Conservation (phyloP, 2,329 filamentous ascomycete species). For the Sarocladiaceae sp. region DNA sequence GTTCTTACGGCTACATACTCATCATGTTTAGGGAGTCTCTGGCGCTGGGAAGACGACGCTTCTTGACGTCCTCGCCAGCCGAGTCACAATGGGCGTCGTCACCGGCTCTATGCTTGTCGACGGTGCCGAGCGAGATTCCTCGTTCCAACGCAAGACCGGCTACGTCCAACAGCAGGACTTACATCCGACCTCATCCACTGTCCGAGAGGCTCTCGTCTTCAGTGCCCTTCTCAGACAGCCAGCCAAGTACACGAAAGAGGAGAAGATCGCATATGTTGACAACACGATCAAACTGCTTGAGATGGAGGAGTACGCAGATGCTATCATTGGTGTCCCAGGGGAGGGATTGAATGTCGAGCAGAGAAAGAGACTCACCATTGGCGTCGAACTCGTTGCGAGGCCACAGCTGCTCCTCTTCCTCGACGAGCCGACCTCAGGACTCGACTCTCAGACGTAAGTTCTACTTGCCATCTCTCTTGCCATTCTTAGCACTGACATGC, state of each 20-base stretch:
- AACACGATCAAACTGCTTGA: conserved; percentile 87
- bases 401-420: conserved; percentile 85
- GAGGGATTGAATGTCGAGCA: conserved; percentile 73
- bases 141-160: conserved; percentile 14
- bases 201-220: conserved; percentile 77
- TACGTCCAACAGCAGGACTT: conserved; percentile 14
- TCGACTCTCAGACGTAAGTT: conserved; percentile 64
- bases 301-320: conserved; percentile 86
- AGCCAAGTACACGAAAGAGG: conserved; percentile 59
- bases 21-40: conserved; percentile 25
- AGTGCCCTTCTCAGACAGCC: conserved; percentile 82
- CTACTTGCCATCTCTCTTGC: background rate
- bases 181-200: conserved; percentile 11
- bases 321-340: conserved; percentile 82
- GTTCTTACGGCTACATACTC: background rate
- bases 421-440: conserved; percentile 90
- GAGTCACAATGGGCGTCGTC: conserved; percentile 12
- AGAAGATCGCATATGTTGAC: conserved; percentile 83
- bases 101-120: conserved; percentile 13
- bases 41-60: conserved; percentile 14
- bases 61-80: conserved; percentile 12
- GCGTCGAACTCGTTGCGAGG: conserved; percentile 92
- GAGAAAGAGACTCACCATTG: conserved; percentile 78
- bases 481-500: background rate
- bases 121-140: conserved; percentile 11